phyloP scores from a whole-genome alignment of 495 filamentous ascomycete species.

The Neurospora terricola region DNA sequence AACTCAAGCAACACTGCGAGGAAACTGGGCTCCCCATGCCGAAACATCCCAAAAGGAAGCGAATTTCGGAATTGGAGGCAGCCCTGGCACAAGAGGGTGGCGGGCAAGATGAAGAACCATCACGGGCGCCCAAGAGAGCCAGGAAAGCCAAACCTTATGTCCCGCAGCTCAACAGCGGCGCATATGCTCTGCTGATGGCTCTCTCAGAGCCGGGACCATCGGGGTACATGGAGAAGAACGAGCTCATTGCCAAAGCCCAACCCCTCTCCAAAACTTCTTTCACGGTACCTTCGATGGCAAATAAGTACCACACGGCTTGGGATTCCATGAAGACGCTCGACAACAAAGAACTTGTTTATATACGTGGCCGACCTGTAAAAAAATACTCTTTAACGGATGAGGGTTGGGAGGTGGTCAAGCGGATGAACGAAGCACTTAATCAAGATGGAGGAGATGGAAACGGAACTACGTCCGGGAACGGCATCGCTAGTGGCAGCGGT shows the following conservation, averaged over 20 bases:
- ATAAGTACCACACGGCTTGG: slow-evolving; percentile 74
- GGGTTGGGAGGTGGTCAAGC: slow-evolving; percentile 67
- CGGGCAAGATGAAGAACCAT: slow-evolving; percentile 26
- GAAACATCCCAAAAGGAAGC: slow-evolving; percentile 32
- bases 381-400: slow-evolving; percentile 68
- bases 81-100: slow-evolving; percentile 16
- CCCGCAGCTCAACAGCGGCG: slow-evolving; percentile 58
- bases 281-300: slow-evolving; percentile 54
- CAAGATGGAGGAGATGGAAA: not conserved
- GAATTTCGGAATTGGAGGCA: slow-evolving; percentile 15
- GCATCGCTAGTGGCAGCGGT: not conserved
- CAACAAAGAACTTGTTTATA: slow-evolving; percentile 65
- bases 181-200: slow-evolving; percentile 64
- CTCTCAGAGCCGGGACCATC: slow-evolving; percentile 47
- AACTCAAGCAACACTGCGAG: slow-evolving; percentile 54
- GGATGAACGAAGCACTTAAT: slow-evolving; percentile 45
- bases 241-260: slow-evolving; percentile 62
- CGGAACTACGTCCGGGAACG: not conserved
- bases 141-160: slow-evolving; percentile 62
- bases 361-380: slow-evolving; percentile 56
- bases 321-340: slow-evolving; percentile 72
- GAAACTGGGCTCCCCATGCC: slow-evolving; percentile 66
- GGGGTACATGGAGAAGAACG: slow-evolving; percentile 52
- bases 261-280: no score
- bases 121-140: slow-evolving; percentile 52